Evolutionary conservation across 345 rosid genomes (phyloP).

Genomic region (Anastatica hierochuntica): DNA sequence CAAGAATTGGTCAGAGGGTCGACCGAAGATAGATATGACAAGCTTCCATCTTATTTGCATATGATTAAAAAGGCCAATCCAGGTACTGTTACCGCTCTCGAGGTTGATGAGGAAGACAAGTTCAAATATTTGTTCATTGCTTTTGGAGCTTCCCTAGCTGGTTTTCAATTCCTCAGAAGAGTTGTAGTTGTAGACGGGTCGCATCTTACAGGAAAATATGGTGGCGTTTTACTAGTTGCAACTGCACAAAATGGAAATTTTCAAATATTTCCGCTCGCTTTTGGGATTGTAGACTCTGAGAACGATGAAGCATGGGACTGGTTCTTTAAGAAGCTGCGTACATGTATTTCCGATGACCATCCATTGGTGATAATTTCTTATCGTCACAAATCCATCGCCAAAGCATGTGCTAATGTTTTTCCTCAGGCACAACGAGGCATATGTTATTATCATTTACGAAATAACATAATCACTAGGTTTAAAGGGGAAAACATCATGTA

Average conservation of each 20-base stretch:
- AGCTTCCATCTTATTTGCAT: background rate
- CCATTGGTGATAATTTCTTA: background rate
- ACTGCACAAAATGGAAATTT: no score
- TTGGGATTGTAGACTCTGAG: no score
- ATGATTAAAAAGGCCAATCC: background rate
- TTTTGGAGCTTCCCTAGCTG: background rate
- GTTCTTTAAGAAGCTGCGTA: background rate
- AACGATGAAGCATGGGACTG: no score
- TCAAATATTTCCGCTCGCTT: no score
- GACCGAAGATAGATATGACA: background rate
- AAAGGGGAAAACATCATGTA: background rate
- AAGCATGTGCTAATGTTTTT: background rate
- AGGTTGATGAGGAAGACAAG: fast-evolving
- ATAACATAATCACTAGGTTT: background rate
- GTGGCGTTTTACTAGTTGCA: background rate
- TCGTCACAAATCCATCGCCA: background rate
- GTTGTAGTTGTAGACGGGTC: background rate
- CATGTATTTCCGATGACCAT: background rate
- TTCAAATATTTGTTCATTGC: no score
- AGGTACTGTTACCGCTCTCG: background rate
- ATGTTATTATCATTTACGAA: background rate
- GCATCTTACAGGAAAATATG: background rate
- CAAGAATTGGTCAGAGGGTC: background rate
- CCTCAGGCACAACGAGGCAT: background rate
- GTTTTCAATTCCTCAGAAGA: background rate